Evolutionary conservation across 345 rosid genomes (phyloP).

Genomic region (Citrus glauca): DNA sequence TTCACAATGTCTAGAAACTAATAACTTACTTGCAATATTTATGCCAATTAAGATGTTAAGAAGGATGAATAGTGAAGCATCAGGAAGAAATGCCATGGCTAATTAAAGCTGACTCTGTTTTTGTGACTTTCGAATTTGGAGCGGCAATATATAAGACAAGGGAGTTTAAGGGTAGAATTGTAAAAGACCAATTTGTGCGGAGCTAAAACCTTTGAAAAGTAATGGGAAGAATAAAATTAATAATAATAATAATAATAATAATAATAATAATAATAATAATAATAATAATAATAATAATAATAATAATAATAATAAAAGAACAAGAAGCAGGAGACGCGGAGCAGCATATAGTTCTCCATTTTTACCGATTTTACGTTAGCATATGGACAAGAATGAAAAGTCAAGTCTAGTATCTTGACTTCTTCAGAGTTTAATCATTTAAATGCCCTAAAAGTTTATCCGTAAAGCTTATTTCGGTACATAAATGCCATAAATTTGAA

Average conservation of each 20-base stretch:
- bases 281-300: too few species aligned
- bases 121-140: neutral
- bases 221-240: too few species aligned
- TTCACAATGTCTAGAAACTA: conserved; percentile 21
- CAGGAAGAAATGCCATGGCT: conserved; percentile 40
- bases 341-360: neutral
- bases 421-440: too few species aligned
- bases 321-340: neutral
- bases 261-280: too few species aligned
- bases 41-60: conserved; percentile 24
- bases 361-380: neutral
- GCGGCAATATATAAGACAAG: conserved; percentile 7
- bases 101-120: conserved; percentile 13
- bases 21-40: conserved; percentile 48
- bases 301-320: neutral
- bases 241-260: too few species aligned
- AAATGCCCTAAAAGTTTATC: too few species aligned
- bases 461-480: too few species aligned
- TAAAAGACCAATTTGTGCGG: neutral
- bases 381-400: neutral
- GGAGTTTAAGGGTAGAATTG: conserved; percentile 5
- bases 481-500: too few species aligned
- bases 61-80: conserved; percentile 25
- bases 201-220: neutral
- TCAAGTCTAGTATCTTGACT: too few species aligned